Base-by-base conservation (phyloP, 345 rosid genomes). In the Salix brachista region DNA sequence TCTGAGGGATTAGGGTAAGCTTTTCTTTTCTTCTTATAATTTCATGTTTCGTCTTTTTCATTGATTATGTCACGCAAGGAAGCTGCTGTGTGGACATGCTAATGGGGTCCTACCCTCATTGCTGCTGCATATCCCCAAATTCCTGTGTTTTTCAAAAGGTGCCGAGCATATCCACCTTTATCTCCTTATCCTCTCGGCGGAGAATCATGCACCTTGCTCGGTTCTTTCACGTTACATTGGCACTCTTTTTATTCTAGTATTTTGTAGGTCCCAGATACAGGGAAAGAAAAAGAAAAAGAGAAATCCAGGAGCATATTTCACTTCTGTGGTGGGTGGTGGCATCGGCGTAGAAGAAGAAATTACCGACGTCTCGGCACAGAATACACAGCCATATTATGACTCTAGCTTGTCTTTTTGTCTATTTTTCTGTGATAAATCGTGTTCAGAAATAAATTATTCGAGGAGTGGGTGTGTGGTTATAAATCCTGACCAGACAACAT, bases 171-270 rank as follows among this genome's bases (percentile, higher is more conserved):
- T 85, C 87, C 78, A 12, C 75, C 82, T 78, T 77, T 82, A 84
- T 80, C 87, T 78, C 84, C 83, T 86, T 87, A 84, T 84, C 88
- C 81, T 83, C 64, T 69, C 73, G 65, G 32, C 13, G 80, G 80
- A 80, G 78, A 61, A 80, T 79, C 81, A 50, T 67, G 75, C 81
- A 70, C 78, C 69, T 73, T 77, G 80, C 74, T 75, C 65, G 77
- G 69, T 77, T 71, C 87, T 41, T 44, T 64, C 67, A 46, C 32
- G 7, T 21, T 21, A 19, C 36, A 17, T n/a, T 44, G 61, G 50
- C n/a, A 21, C 48, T 36, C 62, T 67, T 41, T 25, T 26, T 21
- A 34, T 30, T 30, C 2, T 66, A 66, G 71, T 74, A 28, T 65
- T 44, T 26, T 64, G 56, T 30, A 74, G 56, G 68, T 26, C 58